Evolutionary conservation across 495 filamentous ascomycete genomes (phyloP).

Genomic region (Penicillium cosmopolitanum): DNA sequence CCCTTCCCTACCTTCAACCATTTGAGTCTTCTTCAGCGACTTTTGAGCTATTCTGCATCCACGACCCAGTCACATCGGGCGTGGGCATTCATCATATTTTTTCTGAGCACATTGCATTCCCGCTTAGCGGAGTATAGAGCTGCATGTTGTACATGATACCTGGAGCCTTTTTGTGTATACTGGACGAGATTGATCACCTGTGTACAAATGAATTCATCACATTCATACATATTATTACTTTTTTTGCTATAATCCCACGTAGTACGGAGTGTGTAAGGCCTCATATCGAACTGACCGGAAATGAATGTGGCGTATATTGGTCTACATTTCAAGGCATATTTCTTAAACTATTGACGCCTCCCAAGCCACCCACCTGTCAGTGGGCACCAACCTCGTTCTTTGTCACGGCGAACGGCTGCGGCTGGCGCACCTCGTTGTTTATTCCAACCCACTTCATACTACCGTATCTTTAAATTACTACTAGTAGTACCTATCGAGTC

Average conservation of each 20-base stretch:
- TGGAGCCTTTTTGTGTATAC: constrained; percentile 17
- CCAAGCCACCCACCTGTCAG: background rate
- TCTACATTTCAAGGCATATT: background rate
- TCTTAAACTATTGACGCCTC: background rate
- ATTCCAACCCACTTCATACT: background rate
- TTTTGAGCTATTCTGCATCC: constrained; percentile 21
- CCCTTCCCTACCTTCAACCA: background rate
- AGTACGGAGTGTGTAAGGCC: too few species aligned
- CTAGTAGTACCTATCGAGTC: too few species aligned
- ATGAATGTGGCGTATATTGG: too few species aligned
- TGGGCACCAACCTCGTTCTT: background rate
- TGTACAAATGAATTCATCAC: constrained; percentile 26
- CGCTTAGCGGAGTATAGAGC: constrained; percentile 27
- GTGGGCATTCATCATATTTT: constrained; percentile 15
- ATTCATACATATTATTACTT: background rate
- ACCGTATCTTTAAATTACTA: too few species aligned
- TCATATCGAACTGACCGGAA: too few species aligned
- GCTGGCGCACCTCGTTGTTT: background rate
- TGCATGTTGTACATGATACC: constrained; percentile 39
- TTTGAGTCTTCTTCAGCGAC: constrained; percentile 20
- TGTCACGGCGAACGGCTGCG: background rate
- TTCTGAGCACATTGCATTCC: constrained; percentile 24
- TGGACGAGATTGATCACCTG: constrained; percentile 14
- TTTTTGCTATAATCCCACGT: too few species aligned
- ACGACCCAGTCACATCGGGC: constrained; percentile 9